phyloP scores from a whole-genome alignment of 176 grass and related monocot genomes.

The Aegilops speltoides region DNA sequence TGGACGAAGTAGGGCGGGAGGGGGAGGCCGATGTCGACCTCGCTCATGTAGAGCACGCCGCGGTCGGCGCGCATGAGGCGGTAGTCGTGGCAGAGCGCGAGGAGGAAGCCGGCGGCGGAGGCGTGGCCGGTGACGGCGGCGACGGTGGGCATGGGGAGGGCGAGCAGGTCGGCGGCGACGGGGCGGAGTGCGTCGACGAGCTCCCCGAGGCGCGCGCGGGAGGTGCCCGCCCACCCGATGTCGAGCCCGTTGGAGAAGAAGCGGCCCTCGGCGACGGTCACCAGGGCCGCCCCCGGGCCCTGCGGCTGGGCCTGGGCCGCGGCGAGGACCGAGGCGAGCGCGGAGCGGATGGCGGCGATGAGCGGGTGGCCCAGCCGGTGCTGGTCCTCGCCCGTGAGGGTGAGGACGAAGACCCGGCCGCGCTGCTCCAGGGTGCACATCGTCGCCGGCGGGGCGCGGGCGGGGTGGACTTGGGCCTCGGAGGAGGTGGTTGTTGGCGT shows the following conservation, averaged over 20 bases:
- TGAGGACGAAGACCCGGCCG: constrained; percentile 79
- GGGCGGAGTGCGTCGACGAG: constrained; percentile 48
- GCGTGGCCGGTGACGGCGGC: constrained; percentile 87
- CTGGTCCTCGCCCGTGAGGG: constrained; percentile 81
- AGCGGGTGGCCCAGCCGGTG: constrained; percentile 58
- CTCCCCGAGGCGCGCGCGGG: constrained; percentile 34
- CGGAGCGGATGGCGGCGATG: constrained; percentile 60
- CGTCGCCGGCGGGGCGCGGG: neutral
- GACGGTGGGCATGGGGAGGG: constrained; percentile 85
- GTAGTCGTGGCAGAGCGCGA: constrained; percentile 88
- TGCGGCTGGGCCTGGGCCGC: constrained; percentile 12
- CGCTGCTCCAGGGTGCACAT: constrained; percentile 88
- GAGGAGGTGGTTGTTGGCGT: too few relatives aligned
- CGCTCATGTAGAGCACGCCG: constrained; percentile 93
- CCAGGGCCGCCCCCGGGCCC: constrained; percentile 48
- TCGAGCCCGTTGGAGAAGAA: constrained; percentile 99
- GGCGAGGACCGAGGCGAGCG: constrained; percentile 23
- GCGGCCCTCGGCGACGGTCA: constrained; percentile 72
- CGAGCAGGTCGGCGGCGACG: constrained; percentile 61
- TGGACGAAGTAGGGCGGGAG: constrained; percentile 64
- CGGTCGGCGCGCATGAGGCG: constrained; percentile 79
- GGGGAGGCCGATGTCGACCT: constrained; percentile 81
- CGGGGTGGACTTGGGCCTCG: neutral
- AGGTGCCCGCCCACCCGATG: constrained; percentile 51
- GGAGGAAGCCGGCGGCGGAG: constrained; percentile 53